Evolutionary conservation across 129 eudicot species (phyloP).

Genomic region (Helichrysum umbraculigerum): DNA sequence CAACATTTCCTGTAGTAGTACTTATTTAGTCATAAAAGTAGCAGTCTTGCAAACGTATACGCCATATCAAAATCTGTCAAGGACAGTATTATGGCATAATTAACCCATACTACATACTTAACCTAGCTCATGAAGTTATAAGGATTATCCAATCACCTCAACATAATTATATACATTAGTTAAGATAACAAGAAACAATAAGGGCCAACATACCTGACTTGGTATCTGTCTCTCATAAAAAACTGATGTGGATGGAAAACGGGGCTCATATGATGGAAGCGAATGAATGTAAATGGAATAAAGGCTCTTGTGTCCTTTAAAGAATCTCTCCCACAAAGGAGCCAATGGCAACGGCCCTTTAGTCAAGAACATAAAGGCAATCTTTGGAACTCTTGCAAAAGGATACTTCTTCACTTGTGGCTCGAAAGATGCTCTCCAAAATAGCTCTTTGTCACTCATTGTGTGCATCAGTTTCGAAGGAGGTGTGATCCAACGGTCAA

Average conservation of each 20-base stretch:
- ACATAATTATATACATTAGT: not conserved
- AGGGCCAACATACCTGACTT: conserved; percentile 60
- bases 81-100: not conserved
- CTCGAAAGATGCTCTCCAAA: conserved; percentile 83
- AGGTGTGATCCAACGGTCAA: conserved; percentile 67
- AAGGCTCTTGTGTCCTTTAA: conserved; percentile 63
- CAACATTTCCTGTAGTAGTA: not conserved
- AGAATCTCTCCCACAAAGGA: conserved; percentile 94
- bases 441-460: conserved; percentile 74
- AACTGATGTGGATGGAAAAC: conserved; percentile 62
- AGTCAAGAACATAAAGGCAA: conserved; percentile 98
- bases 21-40: not conserved
- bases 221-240: conserved; percentile 87
- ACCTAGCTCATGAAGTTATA: not conserved
- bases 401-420: conserved; percentile 74
- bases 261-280: conserved; percentile 59
- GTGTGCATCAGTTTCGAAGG: conserved; percentile 65
- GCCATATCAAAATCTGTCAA: not conserved
- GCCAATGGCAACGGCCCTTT: conserved; percentile 95
- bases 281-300: conserved; percentile 82
- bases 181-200: conserved; percentile 14
- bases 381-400: conserved; percentile 70
- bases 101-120: not conserved
- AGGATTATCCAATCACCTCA: not conserved
- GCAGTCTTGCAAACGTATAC: not conserved